Evolutionary conservation across 257 asterid species (phyloP), one percentile per base, ranked within the genome.

Genomic region (Scutellaria minor): DNA sequence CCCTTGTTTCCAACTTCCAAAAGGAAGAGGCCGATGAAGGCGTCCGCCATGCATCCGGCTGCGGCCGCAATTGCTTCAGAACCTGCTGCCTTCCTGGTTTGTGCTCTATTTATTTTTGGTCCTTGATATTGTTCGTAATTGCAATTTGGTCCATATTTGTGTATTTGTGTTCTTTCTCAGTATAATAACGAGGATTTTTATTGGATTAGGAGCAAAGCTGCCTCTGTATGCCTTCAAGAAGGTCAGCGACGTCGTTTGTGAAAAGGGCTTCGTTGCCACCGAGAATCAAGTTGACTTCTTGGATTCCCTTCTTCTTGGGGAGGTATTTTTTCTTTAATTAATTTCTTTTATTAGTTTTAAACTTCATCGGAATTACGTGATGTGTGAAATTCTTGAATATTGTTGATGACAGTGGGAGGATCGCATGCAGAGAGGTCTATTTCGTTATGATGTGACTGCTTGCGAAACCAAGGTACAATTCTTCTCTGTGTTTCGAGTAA

Each of bases 401-500:
- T 71, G 60, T 66, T 84, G 80, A 73, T 76, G 59, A 41, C 50
- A 94, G 99, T 94, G 99, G 99, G 97, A 94, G 86, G 97, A 91
- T 62, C 93, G 99, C 13, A 78, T 82, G 92, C 93, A 89, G 80
- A 89, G 92, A 79, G 99, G 99, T 1, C 95, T 94, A 75, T 94
- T 94, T 73, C 96, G 96, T 76, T 94, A 94, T 82, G 99, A 94
- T 76, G 99, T 94, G 81, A 94, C 99, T 80, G 95, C 97, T 64
- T 89, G 99, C 48, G 90, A 94, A 75, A 94, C 99, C 75, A 94
- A 94, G 97, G 99, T 89, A 12, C 61, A 58, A 11, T 72, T 48
- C 56, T 15, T 45, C 39, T 48, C 68, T 58, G 37, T 15, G 22
- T 20, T 22, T 8, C 13, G 3, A 4, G 24, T 58, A 31, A 44